Conservation (phyloP, 2,329 filamentous ascomycete species). For the Cadophora malorum region DNA sequence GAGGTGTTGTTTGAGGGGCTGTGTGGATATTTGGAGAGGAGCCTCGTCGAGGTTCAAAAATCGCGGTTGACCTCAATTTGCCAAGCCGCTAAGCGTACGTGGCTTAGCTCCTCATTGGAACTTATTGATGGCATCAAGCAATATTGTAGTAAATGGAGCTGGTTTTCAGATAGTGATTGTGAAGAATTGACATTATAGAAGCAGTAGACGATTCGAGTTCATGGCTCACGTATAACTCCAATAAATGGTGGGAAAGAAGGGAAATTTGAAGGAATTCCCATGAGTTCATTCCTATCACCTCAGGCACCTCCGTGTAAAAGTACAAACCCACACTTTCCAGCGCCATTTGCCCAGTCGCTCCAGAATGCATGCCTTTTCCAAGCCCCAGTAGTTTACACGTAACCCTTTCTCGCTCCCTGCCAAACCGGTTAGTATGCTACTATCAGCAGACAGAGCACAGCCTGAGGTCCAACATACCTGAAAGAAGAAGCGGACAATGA, state of each 20-base stretch:
- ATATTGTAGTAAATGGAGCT: not conserved
- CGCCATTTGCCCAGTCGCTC: constrained; percentile 19
- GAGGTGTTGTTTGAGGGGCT: constrained; percentile 21
- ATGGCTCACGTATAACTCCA: not conserved
- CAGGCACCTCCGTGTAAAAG: constrained; percentile 13
- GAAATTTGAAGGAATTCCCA: not conserved
- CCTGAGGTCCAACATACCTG: constrained; percentile 61
- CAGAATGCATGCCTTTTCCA: constrained; percentile 21
- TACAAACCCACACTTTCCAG: constrained; percentile 19
- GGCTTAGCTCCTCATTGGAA: not conserved
- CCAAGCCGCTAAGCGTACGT: not conserved
- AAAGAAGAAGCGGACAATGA: constrained; percentile 98
- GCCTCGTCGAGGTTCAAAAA: constrained; percentile 28
- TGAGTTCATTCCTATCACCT: constrained; percentile 19
- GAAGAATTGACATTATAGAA: no score
- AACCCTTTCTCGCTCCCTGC: constrained; percentile 71
- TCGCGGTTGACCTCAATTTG: constrained; percentile 22
- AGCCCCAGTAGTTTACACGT: constrained; percentile 58
- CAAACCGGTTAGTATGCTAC: constrained; percentile 18
- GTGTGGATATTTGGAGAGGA: constrained; percentile 25
- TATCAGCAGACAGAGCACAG: constrained; percentile 21
- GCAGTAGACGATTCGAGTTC: not conserved
- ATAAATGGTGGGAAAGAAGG: not conserved
- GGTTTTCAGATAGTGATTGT: not conserved
- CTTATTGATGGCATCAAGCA: not conserved